phyloP scores from a whole-genome alignment of 225 moss, liverwort and hornwort genomes.

The Straminergon stramineum region DNA sequence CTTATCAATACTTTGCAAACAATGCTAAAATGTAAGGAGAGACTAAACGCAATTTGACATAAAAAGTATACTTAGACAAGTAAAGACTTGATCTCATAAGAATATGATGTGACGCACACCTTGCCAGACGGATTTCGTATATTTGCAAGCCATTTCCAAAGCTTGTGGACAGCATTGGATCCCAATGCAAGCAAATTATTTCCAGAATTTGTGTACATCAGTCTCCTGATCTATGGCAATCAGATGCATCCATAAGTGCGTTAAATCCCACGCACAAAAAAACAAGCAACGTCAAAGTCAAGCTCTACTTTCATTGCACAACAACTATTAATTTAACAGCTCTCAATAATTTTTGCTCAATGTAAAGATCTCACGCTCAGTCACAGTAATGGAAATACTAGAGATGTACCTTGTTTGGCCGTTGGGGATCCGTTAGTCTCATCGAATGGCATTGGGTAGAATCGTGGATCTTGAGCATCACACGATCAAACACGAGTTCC shows the following conservation, averaged over 20 bases:
- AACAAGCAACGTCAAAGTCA: background rate
- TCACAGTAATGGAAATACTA: background rate
- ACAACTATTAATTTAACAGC: background rate
- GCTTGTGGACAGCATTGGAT: constrained; percentile 87
- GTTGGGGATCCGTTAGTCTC: background rate
- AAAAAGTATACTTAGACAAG: background rate
- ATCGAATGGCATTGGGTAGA: background rate
- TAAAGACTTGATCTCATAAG: background rate
- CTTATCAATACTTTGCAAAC: background rate
- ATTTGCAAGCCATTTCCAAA: constrained; percentile 86
- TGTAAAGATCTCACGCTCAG: background rate
- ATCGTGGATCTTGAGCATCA: background rate
- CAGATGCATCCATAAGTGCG: background rate
- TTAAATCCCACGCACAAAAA: background rate
- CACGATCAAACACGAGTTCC: background rate
- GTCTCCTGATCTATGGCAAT: constrained; percentile 63
- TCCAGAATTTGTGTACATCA: constrained; percentile 82
- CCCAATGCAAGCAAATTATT: constrained; percentile 64
- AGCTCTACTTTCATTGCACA: background rate
- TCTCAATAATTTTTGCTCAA: background rate
- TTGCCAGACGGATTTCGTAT: constrained; percentile 55
- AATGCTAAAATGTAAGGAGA: background rate
- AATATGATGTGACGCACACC: constrained; percentile 13
- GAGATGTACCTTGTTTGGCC: background rate
- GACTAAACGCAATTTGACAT: background rate